phyloP scores from a whole-genome alignment of 2,329 filamentous ascomycete genomes.

The Fusarium tuaranense region DNA sequence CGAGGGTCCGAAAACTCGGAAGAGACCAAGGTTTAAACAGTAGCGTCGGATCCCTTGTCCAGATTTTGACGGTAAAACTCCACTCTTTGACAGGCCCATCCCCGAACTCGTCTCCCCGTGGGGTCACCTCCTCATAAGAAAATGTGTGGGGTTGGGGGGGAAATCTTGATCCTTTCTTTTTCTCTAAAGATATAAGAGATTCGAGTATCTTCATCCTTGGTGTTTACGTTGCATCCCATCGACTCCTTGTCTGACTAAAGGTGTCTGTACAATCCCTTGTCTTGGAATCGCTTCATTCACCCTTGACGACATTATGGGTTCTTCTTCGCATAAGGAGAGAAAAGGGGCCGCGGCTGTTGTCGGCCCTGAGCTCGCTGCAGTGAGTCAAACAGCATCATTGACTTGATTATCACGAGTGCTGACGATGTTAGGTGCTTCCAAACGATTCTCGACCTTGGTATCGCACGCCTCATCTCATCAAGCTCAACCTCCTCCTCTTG shows the following conservation, averaged over 20 bases:
- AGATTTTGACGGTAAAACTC: background rate
- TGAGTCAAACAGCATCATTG: background rate
- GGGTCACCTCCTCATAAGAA: background rate
- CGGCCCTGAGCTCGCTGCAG: slow-evolving; percentile 31
- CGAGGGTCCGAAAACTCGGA: background rate
- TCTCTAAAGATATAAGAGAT: background rate
- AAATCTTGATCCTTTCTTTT: background rate
- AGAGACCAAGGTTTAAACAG: background rate
- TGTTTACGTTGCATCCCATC: background rate
- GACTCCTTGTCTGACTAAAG: background rate
- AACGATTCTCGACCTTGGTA: slow-evolving; percentile 56
- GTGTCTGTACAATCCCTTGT: background rate
- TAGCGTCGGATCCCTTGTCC: background rate
- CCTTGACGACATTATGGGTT: slow-evolving; percentile 5
- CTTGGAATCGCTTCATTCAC: background rate
- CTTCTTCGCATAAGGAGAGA: background rate
- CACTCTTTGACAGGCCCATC: background rate
- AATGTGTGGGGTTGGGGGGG: slow-evolving; percentile 4
- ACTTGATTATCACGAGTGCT: background rate
- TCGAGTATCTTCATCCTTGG: background rate
- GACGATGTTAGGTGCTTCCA: slow-evolving; percentile 51
- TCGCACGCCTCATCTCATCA: slow-evolving; percentile 54
- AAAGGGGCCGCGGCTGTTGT: slow-evolving; percentile 28
- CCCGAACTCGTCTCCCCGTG: slow-evolving; percentile 2
- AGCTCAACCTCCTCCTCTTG: slow-evolving; percentile 57